These are phyloP conservation scores for Babesia divergens DNA, from an alignment of 169 alveolate genomes.

Conservation along the genomic window DNA sequence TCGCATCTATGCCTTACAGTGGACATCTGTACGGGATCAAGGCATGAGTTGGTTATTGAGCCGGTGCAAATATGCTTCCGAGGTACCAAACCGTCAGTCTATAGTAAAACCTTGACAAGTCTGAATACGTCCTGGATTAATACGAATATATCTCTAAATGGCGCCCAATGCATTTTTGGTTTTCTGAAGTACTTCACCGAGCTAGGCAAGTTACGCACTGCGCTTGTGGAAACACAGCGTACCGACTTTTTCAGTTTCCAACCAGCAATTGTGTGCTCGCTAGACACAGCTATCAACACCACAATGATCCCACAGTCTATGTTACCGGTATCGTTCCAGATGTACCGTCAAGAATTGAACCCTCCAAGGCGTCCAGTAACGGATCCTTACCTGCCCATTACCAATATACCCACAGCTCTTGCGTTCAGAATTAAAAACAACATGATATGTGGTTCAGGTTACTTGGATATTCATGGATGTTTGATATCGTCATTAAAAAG, in stretches of 20 bases:
- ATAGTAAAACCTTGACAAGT: conserved; percentile 24
- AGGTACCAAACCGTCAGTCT: conserved; percentile 41
- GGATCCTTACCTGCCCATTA: not conserved
- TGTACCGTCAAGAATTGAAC: not conserved
- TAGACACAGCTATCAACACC: not conserved
- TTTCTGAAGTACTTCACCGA: conserved; percentile 45
- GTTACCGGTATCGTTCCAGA: not conserved
- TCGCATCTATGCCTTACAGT: conserved; percentile 19
- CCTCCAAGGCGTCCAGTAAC: not conserved
- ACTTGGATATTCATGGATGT: conserved; percentile 11
- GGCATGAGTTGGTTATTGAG: conserved; percentile 57
- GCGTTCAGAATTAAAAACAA: conserved; percentile 14
- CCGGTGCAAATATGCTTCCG: conserved; percentile 26
- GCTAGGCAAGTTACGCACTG: conserved; percentile 23
- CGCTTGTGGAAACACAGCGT: conserved; percentile 2
- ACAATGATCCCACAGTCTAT: conserved; percentile 15
- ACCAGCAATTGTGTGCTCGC: conserved; percentile 24
- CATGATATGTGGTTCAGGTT: not conserved
- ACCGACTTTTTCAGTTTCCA: conserved; percentile 14
- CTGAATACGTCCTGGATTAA: conserved; percentile 62
- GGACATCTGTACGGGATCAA: conserved; percentile 35
- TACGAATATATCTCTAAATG: conserved; percentile 45
- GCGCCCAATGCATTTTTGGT: conserved; percentile 51
- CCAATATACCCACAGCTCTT: conserved; percentile 14
- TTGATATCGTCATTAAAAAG: not conserved